Evolutionary conservation across 1,284 basidiomycete species (phyloP), one percentile per base, ranked within the genome.

Genomic region (Ceratobasidium sp.): DNA sequence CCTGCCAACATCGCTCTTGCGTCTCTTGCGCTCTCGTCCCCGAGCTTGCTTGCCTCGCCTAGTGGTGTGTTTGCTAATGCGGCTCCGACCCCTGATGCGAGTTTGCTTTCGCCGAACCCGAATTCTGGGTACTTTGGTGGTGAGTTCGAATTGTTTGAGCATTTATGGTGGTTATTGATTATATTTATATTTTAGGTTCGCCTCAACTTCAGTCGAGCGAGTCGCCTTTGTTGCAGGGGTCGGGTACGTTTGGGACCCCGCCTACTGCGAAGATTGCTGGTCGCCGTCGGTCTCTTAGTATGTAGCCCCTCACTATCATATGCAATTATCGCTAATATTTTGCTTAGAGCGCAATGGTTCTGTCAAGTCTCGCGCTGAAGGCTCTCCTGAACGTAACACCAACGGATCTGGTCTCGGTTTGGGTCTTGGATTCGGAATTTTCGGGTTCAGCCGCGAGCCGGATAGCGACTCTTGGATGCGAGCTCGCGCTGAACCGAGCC

Each of bases 1-100:
- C 57, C 67, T 28, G 57, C 67, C n/a, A 71, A 58, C 46, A 14
- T 71, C 41, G 67, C 67, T 1, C 44, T 71, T 32, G 67, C 67
- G 23, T 44, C 67, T 1, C 43, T 71, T 16, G 67, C 67, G n/a
- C 38, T 71, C 30, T 55, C 52, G 14, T 71, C 67, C 16, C 67
- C 67, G 23, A 71, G 32, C 32, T 28, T 71, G 1, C 47, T 71
- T 8, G 47, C 67, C 6, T 71, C 67, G 21, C 67, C 67, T 32
- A 38, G 35, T 11, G 35, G 35, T 11, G 57, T 59, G n/a, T 71
- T 69, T 41, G 55, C 23, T 41, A 14, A 58, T 58, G 67, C 55
- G n/a, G 67, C 67, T 8, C 67, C 67, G 32, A 71, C 67, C 5
- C 43, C 47, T 28, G 55, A 58, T 11, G 43, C 38, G 7, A 55